Evolutionary conservation across 176 grass and related monocot genomes (phyloP), one percentile per base, ranked within the genome.

Genomic region (Panicum miliaceum): DNA sequence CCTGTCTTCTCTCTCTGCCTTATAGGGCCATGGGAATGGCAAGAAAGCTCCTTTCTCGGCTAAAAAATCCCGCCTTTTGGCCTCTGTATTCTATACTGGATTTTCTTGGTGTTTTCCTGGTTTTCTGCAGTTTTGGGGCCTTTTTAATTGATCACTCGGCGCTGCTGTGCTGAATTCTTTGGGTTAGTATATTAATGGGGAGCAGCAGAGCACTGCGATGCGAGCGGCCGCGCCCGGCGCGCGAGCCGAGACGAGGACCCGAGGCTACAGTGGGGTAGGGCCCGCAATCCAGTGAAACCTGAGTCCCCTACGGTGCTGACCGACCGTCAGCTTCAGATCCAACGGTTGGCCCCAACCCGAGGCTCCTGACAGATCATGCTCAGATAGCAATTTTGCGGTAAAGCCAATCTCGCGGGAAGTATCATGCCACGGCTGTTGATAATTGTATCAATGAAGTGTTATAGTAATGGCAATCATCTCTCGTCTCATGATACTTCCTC

Each of bases 41-140:
- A 64, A 76, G 73, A 80, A 85, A 77, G 88, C 77, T 81, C 70
- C 71, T 85, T 76, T 85, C 70, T 76, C 69, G 43, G 20, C 63
- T 77, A 81, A 54, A 85, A 77, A 81, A 46, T 77, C 32, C 61
- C n/a, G 23, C 77, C 83, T 71, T 82, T 69, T 14, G 37, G 37
- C 47, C 19, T 48, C 45, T 32, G 45, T 40, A 73, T 13, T 66
- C 37, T 34, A 26, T 26, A 60, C n/a, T 12, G 9, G 40, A 72
- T 76, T 81, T 75, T 59, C 42, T 38, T 40, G 15, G 50, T 9
- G 41, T 75, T 81, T 29, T 25, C 4, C 26, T 40, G 19, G 32
- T 48, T 76, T 64, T 73, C 5, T 72, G 80, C 38, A 11, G 79
- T 58, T 80, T 84, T 48, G 51, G 65, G 8, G 18, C 15, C 36